Base-by-base conservation (phyloP, 768 basidiomycete genomes). In the Lactifluus volemus region DNA sequence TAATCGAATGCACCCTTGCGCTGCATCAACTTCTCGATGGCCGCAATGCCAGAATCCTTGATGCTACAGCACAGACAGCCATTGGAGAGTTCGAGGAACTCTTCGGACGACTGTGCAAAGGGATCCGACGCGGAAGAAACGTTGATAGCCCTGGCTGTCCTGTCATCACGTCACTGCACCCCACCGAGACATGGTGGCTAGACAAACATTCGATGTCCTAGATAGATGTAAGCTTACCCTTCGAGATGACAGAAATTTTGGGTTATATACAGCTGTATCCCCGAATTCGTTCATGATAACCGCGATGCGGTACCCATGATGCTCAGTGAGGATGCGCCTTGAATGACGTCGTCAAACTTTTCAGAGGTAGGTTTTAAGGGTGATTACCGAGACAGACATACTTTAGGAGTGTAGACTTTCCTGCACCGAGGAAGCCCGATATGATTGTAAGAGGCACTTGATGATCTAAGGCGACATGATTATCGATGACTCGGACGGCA, bases 251-350 rank as follows among this genome's bases (percentile, higher is more conserved):
- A 50, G 39, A 17, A 21, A 36, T 36, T n/a, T 41, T 25, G 57
- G 10, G 41, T 52, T 17, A 45, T 84, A 69, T 68, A 91, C 89
- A 67, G 92, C 91, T 19, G 94, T 94, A 70, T 97, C 94, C 9
- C 93, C 96, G 70, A 98, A 98, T 73, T 95, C 93, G 69, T 96
- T 97, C 92, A 97, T 94, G 64, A 96, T 97, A 21, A 99, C 96
- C 5, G 96, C 96, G 58, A 99, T 97, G 41, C 89, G 84, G 70
- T 94, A 93, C 3, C 96, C 95, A 80, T 98, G 96, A 42, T 85
- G 79, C 69, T 93, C 92, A 12, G 90, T 96, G 63, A 98, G 76
- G 67, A 98, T 95, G 36, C 94, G 86, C 67, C 86, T 89, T 30
- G 64, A 15, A 52, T 25, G 38, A 49, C 44, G n/a, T 49, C 45